A percentile compares a stretch with the other conserved stretches of the same genome.
Evolutionary conservation across 2,329 filamentous ascomycete species (phyloP).

Genomic region (Hypoxylon sp.): DNA sequence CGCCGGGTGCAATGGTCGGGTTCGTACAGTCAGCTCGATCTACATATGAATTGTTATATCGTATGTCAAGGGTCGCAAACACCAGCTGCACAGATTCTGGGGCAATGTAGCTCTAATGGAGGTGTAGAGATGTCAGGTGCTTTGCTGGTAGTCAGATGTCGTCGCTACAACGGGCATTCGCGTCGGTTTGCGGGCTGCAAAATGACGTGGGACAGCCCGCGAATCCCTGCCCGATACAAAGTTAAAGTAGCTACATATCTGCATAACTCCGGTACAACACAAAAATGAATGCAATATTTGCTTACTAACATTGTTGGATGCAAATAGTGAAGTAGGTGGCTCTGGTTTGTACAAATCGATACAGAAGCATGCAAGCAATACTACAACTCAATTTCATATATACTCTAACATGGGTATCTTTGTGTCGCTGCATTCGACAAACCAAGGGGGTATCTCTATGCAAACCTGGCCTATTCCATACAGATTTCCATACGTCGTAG

Average conservation of each 20-base stretch:
- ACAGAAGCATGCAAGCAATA: background rate
- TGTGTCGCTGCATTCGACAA: constrained; percentile 16
- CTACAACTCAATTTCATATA: constrained; percentile 13
- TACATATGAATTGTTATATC: constrained; percentile 4
- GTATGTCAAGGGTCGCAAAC: constrained; percentile 13
- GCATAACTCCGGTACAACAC: background rate
- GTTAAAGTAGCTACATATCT: constrained; percentile 5
- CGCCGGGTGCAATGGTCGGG: background rate
- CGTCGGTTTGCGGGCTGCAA: constrained; percentile 45
- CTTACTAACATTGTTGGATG: background rate
- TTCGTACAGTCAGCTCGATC: constrained; percentile 10
- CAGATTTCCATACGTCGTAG: constrained; percentile 16
- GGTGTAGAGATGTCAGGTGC: constrained; percentile 29
- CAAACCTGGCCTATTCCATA: constrained; percentile 35
- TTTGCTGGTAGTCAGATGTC: constrained; percentile 36
- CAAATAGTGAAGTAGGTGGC: background rate
- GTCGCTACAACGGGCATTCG: constrained; percentile 34
- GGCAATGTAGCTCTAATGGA: constrained; percentile 19
- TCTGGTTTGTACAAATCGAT: background rate
- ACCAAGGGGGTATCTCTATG: constrained; percentile 38
- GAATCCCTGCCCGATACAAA: constrained; percentile 35
- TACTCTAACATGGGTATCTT: constrained; percentile 34
- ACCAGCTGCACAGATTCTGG: constrained; percentile 7
- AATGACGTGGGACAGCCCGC: constrained; percentile 50
- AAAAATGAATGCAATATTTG: background rate